Evolutionary conservation across 495 filamentous ascomycete species (phyloP), one percentile per base, ranked within the genome.

Genomic region (Niebla homalea): DNA sequence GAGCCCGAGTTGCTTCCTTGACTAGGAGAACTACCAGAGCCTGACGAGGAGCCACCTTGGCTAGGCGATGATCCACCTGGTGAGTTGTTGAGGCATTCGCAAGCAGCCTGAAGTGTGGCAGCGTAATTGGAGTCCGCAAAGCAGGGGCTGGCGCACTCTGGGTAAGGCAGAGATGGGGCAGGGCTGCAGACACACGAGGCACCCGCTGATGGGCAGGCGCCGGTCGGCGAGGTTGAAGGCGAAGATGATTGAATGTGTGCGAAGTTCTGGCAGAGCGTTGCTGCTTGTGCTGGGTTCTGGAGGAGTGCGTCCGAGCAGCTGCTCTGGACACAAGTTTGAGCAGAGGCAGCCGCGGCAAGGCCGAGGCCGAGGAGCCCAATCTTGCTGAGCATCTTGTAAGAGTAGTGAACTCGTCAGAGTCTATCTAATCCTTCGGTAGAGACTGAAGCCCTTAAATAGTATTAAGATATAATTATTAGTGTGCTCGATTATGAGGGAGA

Each of bases 251-350:
- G 19, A 41, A 32, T 20, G 11, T 48, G 23, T 37, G 23, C 46
- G 29, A 36, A 54, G 15, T 54, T 54, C 14, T 43, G n/a, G 52
- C 52, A 54, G 29, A 54, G 46, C n/a, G 52, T 46, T 18, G 46
- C 45, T 10, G 52, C 52, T 23, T 36, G 36, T 14, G n/a, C 23
- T 37, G 52, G 46, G 46, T 37, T 48, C 14, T 48, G 47, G 11
- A 25, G 22, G 22, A 54, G 40, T 42, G 52, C 52, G 15, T 40
- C 32, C 16, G 46, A 25, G 41, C 52, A 54, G 43, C 50, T 52
- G 51, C 44, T 53, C 25, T 36, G 45, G 29, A 32, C 29, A 12
- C 29, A 32, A 3, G 47, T 39, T 19, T 43, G 19, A 5, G 51
- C 52, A 32, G 35, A 36, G 15, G 37, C 45, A 8, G 46, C 36